These are phyloP conservation scores for Rhizopogon vesiculosus DNA, from an alignment of 768 basidiomycete species.

Conservation along the genomic window DNA sequence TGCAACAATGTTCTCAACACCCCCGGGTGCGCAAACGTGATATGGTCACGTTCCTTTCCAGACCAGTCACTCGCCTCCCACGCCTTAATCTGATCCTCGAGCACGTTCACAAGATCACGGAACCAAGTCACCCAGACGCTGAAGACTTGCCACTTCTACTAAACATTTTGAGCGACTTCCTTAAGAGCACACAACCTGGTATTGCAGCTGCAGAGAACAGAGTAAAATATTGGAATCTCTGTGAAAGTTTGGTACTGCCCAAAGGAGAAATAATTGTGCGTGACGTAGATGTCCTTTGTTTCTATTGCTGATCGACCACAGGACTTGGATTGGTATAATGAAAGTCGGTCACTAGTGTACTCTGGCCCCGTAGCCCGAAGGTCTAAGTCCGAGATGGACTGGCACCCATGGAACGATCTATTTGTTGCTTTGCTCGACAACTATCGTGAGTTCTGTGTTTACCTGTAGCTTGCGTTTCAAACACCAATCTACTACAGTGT, in stretches of 20 bases:
- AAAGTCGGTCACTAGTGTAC: conserved; percentile 68
- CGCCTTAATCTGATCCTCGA: conserved; percentile 73
- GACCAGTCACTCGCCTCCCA: conserved; percentile 87
- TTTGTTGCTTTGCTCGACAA: conserved; percentile 70
- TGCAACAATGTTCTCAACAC: conserved; percentile 57
- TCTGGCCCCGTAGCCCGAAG: conserved; percentile 60
- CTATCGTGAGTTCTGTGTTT: conserved; percentile 46
- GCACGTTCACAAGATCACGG: conserved; percentile 61
- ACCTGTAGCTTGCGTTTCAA: not conserved
- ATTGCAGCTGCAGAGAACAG: conserved; percentile 89
- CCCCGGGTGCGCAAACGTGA: conserved; percentile 72
- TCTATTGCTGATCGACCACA: conserved; percentile 5
- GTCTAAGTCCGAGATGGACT: conserved; percentile 58
- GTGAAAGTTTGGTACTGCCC: conserved; percentile 69
- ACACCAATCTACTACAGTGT: conserved; percentile 37
- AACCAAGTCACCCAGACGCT: conserved; percentile 72
- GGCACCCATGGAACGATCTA: conserved; percentile 69
- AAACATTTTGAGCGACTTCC: conserved; percentile 59
- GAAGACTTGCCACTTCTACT: conserved; percentile 73
- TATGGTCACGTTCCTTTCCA: conserved; percentile 74
- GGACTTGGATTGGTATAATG: conserved; percentile 82
- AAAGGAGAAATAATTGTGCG: conserved; percentile 80
- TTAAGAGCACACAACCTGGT: conserved; percentile 86
- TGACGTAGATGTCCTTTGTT: conserved; percentile 1
- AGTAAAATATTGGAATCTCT: conserved; percentile 81